Conservation (phyloP, 768 basidiomycete genomes). For the Psilocybe sp. region DNA sequence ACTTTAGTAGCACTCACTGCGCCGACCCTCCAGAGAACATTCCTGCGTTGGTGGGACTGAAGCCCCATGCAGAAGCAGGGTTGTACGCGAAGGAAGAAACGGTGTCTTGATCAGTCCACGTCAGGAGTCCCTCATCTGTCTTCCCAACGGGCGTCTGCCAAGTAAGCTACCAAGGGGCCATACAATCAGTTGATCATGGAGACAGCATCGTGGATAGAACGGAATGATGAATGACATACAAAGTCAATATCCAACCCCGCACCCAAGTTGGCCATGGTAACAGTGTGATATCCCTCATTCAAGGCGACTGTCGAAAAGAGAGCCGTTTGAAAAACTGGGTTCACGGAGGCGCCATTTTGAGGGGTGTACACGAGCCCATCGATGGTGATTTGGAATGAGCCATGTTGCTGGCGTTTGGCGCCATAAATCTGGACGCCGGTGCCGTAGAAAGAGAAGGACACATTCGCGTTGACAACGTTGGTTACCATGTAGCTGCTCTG, state of each 20-base stretch:
- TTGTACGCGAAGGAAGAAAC: slow-evolving; percentile 35
- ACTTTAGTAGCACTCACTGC: slow-evolving; percentile 30
- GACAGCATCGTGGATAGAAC: neutral
- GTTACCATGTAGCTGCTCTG: slow-evolving; percentile 39
- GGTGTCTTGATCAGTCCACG: slow-evolving; percentile 29
- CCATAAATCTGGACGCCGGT: slow-evolving; percentile 49
- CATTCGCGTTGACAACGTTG: slow-evolving; percentile 25
- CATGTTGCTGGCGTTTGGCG: slow-evolving; percentile 45
- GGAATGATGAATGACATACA: slow-evolving; percentile 29
- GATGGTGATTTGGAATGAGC: slow-evolving; percentile 38
- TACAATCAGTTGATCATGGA: neutral
- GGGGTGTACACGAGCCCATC: slow-evolving; percentile 29
- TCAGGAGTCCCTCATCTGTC: slow-evolving; percentile 19
- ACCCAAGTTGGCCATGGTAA: slow-evolving; percentile 32
- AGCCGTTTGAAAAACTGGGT: slow-evolving; percentile 34
- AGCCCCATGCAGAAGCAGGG: slow-evolving; percentile 29
- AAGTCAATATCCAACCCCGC: slow-evolving; percentile 45
- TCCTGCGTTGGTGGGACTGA: slow-evolving; percentile 29
- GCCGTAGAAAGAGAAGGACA: slow-evolving; percentile 46
- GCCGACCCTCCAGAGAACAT: slow-evolving; percentile 43
- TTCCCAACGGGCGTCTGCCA: slow-evolving; percentile 28
- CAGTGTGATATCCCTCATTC: slow-evolving; percentile 30
- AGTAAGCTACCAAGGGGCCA: slow-evolving; percentile 22
- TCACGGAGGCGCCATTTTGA: slow-evolving; percentile 15
- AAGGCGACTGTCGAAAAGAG: slow-evolving; percentile 36